A percentile compares a stretch with the other conserved stretches of the same genome.
phyloP scores from a whole-genome alignment of 345 rosid species.

The Diplotaxis tenuifolia region DNA sequence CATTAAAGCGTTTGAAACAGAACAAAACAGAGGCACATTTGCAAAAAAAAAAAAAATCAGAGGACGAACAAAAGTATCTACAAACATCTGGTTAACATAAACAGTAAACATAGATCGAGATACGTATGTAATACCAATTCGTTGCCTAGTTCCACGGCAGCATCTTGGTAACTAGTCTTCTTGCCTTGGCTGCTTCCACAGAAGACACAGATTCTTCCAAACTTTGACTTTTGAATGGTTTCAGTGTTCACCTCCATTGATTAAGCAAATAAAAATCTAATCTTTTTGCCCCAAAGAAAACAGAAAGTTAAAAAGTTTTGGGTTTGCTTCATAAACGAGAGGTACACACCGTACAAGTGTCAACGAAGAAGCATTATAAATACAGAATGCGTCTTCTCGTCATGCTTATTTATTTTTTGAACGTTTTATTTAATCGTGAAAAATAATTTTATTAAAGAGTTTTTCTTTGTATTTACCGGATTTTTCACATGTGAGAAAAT shows the following conservation, averaged over 20 bases:
- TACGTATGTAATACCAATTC: conserved; percentile 55
- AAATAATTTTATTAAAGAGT: not conserved
- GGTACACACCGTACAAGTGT: conserved; percentile 26
- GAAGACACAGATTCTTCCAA: conserved; percentile 74
- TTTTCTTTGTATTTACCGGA: not conserved
- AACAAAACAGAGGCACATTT: conserved; percentile 5
- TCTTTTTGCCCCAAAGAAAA: not conserved
- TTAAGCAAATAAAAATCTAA: not conserved
- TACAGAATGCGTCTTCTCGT: conserved; percentile 33
- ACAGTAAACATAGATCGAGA: not conserved
- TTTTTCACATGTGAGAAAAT: conserved; percentile 57
- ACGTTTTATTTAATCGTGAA: too few species aligned
- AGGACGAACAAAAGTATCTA: conserved; percentile 11
- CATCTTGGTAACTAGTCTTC: conserved; percentile 61
- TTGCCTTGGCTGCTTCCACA: too few species aligned
- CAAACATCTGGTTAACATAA: conserved; percentile 35
- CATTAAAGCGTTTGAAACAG: not conserved
- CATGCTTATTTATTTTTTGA: not conserved
- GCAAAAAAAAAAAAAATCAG: too few species aligned
- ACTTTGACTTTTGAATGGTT: conserved; percentile 40
- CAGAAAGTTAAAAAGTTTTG: not conserved
- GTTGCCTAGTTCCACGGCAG: conserved; percentile 75
- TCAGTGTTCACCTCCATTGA: conserved; percentile 48
- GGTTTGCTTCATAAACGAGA: conserved; percentile 1
- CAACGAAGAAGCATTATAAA: conserved; percentile 15